Evolutionary conservation across 257 asterid genomes (phyloP).

Genomic region (Oldenlandia corymbosa): DNA sequence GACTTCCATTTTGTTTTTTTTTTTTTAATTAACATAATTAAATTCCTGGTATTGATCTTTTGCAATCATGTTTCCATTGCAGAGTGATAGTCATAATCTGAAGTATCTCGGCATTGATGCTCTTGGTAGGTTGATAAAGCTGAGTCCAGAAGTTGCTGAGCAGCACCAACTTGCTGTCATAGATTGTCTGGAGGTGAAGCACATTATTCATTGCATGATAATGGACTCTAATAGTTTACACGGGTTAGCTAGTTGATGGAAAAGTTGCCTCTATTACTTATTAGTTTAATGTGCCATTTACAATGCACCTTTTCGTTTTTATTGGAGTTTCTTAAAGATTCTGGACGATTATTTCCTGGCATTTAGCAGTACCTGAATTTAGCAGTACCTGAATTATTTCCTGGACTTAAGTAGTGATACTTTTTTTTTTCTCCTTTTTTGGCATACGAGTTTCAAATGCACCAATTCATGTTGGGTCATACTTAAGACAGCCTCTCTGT

Average conservation of each 20-base stretch:
- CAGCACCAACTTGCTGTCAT: slow-evolving; percentile 97
- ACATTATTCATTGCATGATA: not conserved
- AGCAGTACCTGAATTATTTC: too few relatives aligned
- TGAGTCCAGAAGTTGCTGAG: slow-evolving; percentile 91
- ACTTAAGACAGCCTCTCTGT: too few relatives aligned
- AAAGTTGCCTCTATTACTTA: not conserved
- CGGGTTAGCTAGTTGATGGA: not conserved
- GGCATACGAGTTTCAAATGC: too few relatives aligned
- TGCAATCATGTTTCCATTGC: slow-evolving; percentile 13
- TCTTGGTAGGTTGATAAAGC: slow-evolving; percentile 90
- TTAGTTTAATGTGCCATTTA: not conserved
- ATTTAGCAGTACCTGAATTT: too few relatives aligned
- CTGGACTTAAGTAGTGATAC: too few relatives aligned
- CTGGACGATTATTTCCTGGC: not conserved
- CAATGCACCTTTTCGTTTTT: not conserved
- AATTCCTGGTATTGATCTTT: slow-evolving; percentile 3
- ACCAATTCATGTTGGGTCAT: too few relatives aligned
- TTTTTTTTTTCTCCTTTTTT: too few relatives aligned
- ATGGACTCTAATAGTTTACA: not conserved
- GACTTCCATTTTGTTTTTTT: slow-evolving; percentile 4
- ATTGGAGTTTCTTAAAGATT: too few relatives aligned
- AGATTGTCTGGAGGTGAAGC: slow-evolving; percentile 93
- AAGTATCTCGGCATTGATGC: slow-evolving; percentile 98
- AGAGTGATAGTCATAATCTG: slow-evolving; percentile 98
- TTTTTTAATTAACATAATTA: not conserved